Base-by-base conservation (phyloP, 495 filamentous ascomycete species). In the Geoglossum glabrum region DNA sequence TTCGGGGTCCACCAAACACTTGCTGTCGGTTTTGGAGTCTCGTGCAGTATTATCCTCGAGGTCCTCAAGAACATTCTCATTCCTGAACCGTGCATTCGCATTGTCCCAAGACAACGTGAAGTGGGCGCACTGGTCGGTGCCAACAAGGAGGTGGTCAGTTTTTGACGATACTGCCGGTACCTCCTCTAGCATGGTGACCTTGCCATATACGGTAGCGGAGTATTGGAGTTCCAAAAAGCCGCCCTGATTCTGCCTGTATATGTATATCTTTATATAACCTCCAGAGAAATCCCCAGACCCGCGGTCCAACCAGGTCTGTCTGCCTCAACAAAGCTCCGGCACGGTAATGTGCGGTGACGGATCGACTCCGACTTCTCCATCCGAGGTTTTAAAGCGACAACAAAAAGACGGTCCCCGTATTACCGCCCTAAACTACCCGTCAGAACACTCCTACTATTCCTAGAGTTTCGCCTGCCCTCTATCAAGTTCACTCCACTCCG, bases 121-220 rank as follows among this genome's bases (percentile, higher is more conserved):
- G 69, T 94, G 96, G 59, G 84, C 81, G 63, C 83, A 86, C 56
- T 86, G 81, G 64, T 94, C 84, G 11, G 92, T 96, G 33, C 86
- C 90, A 60, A 99, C 76, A 66, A 99, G 93, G 62, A 99, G 79
- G 62, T 97, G 80, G 61, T 96, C 89, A 9, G 83, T 90, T 6
- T 72, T 65, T 21, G 85, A 78, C 63, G 83, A 76, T 21, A 76
- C 75, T 13, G 90, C 90, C 0, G 78, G 80, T 21, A 99, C 73
- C 61, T 83, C 85, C 59, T 88, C 80, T 43, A 99, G 79, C 71
- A 95, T 87, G 0, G 84, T 81, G 56, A 97, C 80, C 62, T 80
- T 82, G 63, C 90, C 93, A 65, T 87, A 90, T 55, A 99, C 69
- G 54, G 76, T 69, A 62, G 79, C 79, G 5, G 84, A 81, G 59